Conservation (phyloP, 2,329 filamentous ascomycete species). For the Lecanicillium sp. region DNA sequence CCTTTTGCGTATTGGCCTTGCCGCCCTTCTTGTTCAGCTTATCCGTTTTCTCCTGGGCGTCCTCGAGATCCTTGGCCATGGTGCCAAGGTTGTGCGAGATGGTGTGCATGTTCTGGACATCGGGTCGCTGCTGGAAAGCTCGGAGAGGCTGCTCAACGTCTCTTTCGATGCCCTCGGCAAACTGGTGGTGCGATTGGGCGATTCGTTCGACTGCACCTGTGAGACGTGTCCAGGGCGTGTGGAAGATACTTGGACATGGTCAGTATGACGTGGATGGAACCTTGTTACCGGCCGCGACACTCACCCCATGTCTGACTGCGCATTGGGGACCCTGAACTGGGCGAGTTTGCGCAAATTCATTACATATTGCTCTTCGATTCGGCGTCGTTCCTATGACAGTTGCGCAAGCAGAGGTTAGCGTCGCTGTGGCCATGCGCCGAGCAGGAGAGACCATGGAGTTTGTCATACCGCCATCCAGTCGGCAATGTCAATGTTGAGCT, state of each 20-base stretch:
- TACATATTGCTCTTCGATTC: constrained; percentile 85
- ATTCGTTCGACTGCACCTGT: constrained; percentile 70
- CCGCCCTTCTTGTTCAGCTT: constrained; percentile 73
- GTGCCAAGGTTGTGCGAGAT: constrained; percentile 73
- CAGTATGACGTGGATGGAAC: not conserved
- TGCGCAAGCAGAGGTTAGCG: constrained; percentile 6
- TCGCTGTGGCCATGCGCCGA: not conserved
- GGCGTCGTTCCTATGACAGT: constrained; percentile 69
- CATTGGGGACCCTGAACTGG: constrained; percentile 64
- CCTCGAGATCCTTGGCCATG: constrained; percentile 78
- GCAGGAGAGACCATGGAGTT: not conserved
- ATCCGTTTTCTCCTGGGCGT: constrained; percentile 75
- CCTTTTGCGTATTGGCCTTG: constrained; percentile 67
- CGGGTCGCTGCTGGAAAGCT: constrained; percentile 63
- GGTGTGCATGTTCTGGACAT: constrained; percentile 72
- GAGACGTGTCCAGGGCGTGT: constrained; percentile 83
- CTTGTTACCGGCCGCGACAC: constrained; percentile 19
- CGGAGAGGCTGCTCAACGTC: constrained; percentile 83
- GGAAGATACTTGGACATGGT: constrained; percentile 61
- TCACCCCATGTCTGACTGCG: constrained; percentile 79
- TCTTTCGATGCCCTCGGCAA: constrained; percentile 74
- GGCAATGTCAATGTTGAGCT: constrained; percentile 82
- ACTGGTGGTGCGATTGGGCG: constrained; percentile 73
- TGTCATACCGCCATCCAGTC: constrained; percentile 85
- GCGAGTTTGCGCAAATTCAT: constrained; percentile 73